A percentile compares a stretch with the other conserved stretches of the same genome.
phyloP scores from a whole-genome alignment of 352 stramenopile genomes.

The Globisporangium orthogonon region DNA sequence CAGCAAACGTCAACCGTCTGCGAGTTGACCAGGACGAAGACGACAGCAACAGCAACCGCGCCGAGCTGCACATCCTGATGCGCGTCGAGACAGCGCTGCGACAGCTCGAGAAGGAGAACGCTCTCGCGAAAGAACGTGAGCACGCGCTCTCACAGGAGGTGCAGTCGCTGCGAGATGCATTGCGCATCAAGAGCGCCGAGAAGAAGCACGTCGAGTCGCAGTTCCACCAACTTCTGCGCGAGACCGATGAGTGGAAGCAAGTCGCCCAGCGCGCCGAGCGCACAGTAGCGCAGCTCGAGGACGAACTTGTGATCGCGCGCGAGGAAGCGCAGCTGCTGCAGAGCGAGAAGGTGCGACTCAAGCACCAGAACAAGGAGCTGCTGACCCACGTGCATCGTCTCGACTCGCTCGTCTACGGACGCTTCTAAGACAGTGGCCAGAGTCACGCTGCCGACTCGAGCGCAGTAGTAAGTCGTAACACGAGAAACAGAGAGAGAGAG shows the following conservation, averaged over 20 bases:
- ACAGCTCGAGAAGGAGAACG: slow-evolving; percentile 67
- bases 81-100: slow-evolving; percentile 66
- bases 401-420: slow-evolving; percentile 69
- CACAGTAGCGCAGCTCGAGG: slow-evolving; percentile 40
- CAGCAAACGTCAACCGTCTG: slow-evolving; percentile 11
- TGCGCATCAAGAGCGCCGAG: slow-evolving; percentile 44
- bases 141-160: slow-evolving; percentile 43
- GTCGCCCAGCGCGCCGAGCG: slow-evolving; percentile 38
- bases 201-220: slow-evolving; percentile 47
- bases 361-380: slow-evolving; percentile 70
- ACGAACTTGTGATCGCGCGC: slow-evolving; percentile 50
- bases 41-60: slow-evolving; percentile 23
- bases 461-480: background rate
- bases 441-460: background rate
- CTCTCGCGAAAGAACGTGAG: slow-evolving; percentile 39
- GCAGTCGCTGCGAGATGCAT: slow-evolving; percentile 41
- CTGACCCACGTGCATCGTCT: slow-evolving; percentile 65
- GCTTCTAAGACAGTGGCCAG: slow-evolving; percentile 33
- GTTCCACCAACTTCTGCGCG: slow-evolving; percentile 25
- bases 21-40: slow-evolving; percentile 11
- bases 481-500: too few relatives aligned
- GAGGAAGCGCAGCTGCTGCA: slow-evolving; percentile 64
- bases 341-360: slow-evolving; percentile 46
- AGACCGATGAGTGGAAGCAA: slow-evolving; percentile 56
- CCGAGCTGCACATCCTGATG: slow-evolving; percentile 56